Evolutionary conservation across 1,284 basidiomycete genomes (phyloP).

Genomic region (Naganishia cerealis): DNA sequence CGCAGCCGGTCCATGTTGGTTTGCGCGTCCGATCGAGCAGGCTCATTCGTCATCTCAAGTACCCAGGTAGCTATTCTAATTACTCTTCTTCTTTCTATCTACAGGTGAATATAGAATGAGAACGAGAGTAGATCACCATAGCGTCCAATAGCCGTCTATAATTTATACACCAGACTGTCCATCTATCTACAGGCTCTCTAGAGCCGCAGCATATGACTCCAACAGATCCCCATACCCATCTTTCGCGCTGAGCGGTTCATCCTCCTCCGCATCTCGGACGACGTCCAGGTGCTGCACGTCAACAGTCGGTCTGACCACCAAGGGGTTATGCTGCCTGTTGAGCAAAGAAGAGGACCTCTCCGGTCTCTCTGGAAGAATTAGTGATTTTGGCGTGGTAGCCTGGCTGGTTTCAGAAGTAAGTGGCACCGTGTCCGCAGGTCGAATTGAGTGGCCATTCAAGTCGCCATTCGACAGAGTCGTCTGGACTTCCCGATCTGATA

Average conservation of each 20-base stretch:
- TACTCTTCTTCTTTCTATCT: too few relatives aligned
- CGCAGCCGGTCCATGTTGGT: too few relatives aligned
- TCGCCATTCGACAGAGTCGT: background rate
- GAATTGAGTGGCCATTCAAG: background rate
- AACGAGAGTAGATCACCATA: background rate
- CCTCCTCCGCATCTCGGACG: background rate
- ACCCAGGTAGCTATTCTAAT: too few relatives aligned
- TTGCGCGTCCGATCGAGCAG: too few relatives aligned
- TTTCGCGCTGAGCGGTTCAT: conserved; percentile 17
- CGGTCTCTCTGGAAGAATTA: conserved; percentile 14
- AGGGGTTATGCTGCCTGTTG: background rate
- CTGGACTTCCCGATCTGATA: background rate
- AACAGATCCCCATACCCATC: conserved; percentile 33
- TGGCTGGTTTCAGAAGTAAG: background rate
- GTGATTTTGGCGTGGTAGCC: conserved; percentile 10
- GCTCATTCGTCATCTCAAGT: too few relatives aligned
- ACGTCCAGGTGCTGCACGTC: conserved; percentile 5
- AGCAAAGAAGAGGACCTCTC: conserved; percentile 16
- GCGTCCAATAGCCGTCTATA: background rate
- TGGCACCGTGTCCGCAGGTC: background rate
- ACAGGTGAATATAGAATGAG: too few relatives aligned
- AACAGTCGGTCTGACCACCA: background rate
- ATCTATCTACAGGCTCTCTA: conserved; percentile 11
- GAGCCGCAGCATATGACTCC: conserved; percentile 26
- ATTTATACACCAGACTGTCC: background rate